phyloP scores from a whole-genome alignment of 768 basidiomycete genomes.

The Filobasidium floriforme region DNA sequence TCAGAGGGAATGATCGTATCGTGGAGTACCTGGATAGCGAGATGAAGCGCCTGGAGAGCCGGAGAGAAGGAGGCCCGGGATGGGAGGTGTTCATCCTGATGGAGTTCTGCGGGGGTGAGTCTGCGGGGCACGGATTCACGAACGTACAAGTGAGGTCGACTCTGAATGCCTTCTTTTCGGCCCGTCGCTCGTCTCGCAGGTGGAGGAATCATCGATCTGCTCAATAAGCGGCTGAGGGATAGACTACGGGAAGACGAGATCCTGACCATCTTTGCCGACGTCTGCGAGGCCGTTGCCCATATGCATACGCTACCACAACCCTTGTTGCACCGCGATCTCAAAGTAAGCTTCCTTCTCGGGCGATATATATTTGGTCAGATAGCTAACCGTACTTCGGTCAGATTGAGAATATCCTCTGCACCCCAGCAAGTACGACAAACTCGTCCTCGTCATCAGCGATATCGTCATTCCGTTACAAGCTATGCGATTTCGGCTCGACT shows the following conservation, averaged over 20 bases:
- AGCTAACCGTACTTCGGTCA: constrained; percentile 11
- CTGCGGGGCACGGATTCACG: too few species aligned
- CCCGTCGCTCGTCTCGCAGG: constrained; percentile 50
- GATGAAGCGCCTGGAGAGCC: constrained; percentile 80
- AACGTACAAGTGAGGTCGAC: too few species aligned
- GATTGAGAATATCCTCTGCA: constrained; percentile 88
- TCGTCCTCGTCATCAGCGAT: constrained; percentile 25
- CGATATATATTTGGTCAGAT: background rate
- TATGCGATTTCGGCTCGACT: constrained; percentile 97
- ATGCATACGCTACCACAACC: constrained; percentile 92
- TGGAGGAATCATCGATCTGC: constrained; percentile 98
- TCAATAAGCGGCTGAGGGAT: constrained; percentile 92
- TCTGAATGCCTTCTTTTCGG: background rate
- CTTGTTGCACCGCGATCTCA: constrained; percentile 90
- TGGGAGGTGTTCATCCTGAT: constrained; percentile 98
- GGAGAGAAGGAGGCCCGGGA: constrained; percentile 45
- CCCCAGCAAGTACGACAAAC: constrained; percentile 22
- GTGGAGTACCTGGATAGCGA: constrained; percentile 26
- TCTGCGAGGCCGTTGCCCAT: constrained; percentile 89
- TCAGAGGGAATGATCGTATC: constrained; percentile 43
- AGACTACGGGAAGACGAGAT: constrained; percentile 93
- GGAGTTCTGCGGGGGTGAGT: constrained; percentile 87
- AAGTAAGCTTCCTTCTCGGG: constrained; percentile 45
- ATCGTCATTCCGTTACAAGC: constrained; percentile 74
- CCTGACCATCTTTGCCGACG: constrained; percentile 93